Evolutionary conservation across 768 basidiomycete species (phyloP), one percentile per base, ranked within the genome.

Genomic region (Tylopilus balloui): DNA sequence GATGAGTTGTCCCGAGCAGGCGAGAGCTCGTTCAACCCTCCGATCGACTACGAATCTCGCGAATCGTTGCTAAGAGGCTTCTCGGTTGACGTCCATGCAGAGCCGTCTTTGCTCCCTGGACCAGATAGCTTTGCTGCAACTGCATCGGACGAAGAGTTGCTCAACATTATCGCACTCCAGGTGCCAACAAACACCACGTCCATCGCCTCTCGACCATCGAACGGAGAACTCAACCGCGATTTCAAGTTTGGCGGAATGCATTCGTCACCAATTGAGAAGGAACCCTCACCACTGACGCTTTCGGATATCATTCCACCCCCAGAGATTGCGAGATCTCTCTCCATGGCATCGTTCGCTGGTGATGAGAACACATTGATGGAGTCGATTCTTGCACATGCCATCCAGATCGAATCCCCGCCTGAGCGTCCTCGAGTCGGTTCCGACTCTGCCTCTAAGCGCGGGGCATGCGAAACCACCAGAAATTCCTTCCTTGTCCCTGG

Each of bases 251-350:
- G 88, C 21, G 86, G 86, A 20, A 67, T 56, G 23, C 51, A 55
- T 17, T 57, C 70, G 6, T 25, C 44, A 2, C 9, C 42, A 2
- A 51, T 12, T 5, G 40, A 47, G 46, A 64, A 47, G n/a, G 53
- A 39, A 36, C 21, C 51, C 11, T 24, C 56, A 24, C 48, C 51
- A 0, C 59, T 84, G 42, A 86, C 86, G 3, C 69, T 89, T 20
- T 81, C 86, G 0, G 85, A 89, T 52, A 87, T 90, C 62, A 85
- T 89, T 42, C 87, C 86, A 6, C 80, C 86, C 0, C 73, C 76
- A 0, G 70, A 76, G 11, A 74, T 81, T 55, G 73, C 71, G 15
- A 74, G 75, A 24, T 71, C 76, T 2, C 60, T 78, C 28, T 81
- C 81, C 0, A 68, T 69, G 39, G 68, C 68, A 4, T 79, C 75